Base-by-base conservation (phyloP, 345 rosid species). In the Gossypium bickii region DNA sequence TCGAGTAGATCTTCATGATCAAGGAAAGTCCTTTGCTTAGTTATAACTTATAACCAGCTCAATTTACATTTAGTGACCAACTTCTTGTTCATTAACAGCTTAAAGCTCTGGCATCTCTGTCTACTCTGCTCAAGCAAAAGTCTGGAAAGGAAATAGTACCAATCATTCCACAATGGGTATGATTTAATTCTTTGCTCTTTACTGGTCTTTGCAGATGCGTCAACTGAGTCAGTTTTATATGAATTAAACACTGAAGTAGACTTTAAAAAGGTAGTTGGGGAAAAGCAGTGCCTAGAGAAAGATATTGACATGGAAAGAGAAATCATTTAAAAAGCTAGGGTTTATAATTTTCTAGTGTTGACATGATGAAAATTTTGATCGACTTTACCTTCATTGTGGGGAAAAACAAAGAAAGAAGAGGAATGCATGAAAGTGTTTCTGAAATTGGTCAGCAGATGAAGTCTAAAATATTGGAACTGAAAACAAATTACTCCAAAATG, bases 91-190 rank as follows among this genome's bases (percentile, higher is more conserved):
- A 59, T 77, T 73, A 51, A 83, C 95, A 94, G 97, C 92, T 94
- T 74, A 94, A 94, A 81, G 98, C 98, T 72, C 83, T 94, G 76
- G 73, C 89, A 78, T 80, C 93, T 78, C 60, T 92, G 58, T 87
- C 96, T 61, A 77, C 59, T 47, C 74, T 89, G 74, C 73, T 94
- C 74, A 91, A 92, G 87, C 84, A 87, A 67, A 94, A 87, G 89
- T 74, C 93, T 67, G 89, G 82, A 72, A 93, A 89, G 85, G 96
- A 89, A 48, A 24, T 92, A 69, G 75, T 84, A 73, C 87, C 80
- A 0, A 75, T 87, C 62, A 86, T 94, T 78, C 97, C 98, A 27
- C 99, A 94, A 82, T 94, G 99, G 99, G 99, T 94, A 85, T 72
- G 84, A 24, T 73, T 64, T 69, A 22, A 29, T 77, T 72, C 72